Conservation (phyloP, 495 filamentous ascomycete species). For the Hypoxylon cercidicola region DNA sequence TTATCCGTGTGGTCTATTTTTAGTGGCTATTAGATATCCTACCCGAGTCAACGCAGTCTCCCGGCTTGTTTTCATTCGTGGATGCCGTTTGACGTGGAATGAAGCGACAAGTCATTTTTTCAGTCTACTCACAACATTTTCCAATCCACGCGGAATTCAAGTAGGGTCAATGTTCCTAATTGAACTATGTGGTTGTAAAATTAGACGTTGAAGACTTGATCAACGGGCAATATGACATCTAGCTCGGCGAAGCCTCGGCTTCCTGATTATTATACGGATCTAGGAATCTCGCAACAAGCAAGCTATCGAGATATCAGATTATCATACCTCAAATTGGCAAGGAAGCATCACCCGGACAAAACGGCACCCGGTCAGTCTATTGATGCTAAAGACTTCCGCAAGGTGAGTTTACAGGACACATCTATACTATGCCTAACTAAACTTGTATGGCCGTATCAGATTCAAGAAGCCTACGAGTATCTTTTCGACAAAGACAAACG, state of each 20-base stretch:
- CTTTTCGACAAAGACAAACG: constrained; percentile 17
- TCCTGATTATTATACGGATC: constrained; percentile 33
- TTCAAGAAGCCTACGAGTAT: constrained; percentile 33
- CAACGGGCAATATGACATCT: constrained; percentile 13
- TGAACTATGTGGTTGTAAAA: too few species aligned
- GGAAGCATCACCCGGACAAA: constrained; percentile 34
- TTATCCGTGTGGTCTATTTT: too few species aligned
- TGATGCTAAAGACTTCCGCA: constrained; percentile 37
- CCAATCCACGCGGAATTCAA: too few species aligned
- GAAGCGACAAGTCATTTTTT: too few species aligned
- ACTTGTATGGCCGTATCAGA: constrained; percentile 2
- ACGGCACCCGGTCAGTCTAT: constrained; percentile 29
- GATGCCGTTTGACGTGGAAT: too few species aligned
- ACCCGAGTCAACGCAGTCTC: too few species aligned
- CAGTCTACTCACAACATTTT: too few species aligned
- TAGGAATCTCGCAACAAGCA: constrained; percentile 27
- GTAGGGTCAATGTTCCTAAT: too few species aligned
- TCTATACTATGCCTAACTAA: background rate
- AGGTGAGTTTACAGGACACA: constrained; percentile 12
- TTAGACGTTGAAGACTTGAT: too few species aligned
- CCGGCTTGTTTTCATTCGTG: too few species aligned
- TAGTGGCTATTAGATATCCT: too few species aligned
- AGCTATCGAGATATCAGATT: constrained; percentile 28
- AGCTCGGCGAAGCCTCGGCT: background rate
- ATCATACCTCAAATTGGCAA: constrained; percentile 30